Base-by-base conservation (phyloP, 495 filamentous ascomycete species). In the Penicillium chermesinum region DNA sequence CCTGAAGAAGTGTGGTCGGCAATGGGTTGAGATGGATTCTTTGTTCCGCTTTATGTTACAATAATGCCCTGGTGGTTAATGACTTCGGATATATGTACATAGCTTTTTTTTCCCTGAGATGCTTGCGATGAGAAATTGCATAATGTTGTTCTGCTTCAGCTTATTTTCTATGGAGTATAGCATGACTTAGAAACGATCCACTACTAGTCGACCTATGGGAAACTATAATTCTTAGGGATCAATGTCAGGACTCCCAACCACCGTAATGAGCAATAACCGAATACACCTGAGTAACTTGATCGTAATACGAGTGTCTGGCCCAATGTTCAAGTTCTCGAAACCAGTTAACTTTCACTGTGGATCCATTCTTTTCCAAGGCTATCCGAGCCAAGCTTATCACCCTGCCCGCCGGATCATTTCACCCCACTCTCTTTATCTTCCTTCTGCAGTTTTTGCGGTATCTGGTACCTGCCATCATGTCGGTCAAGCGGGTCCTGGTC, bases 1-100 rank as follows among this genome's bases (percentile, higher is more conserved):
- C 71, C 66, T 98, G 66, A 88, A 88, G 62, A 93, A 89, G 75
- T 96, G 89, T 74, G 93, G 94, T 27, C 75, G 90, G 63, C 86
- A 87, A 68, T 97, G 89, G 89, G 93, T 98, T 45, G 87, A 87
- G 48, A 98, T 97, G 93, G 89, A 91, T 67, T 81, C 73, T 61
- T 71, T 98, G 49, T 98, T 97, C 76, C 76, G 70, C 42, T 87
- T 85, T 70, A 83, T 81, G 63, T 53, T 77, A 48, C 62, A 62
- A 52, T 69, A 57, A 54, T 59, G 61, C 49, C 48, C 44, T 14
- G 33, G 46, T 44, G 58, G 58, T 50, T 38, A 44, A 48, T 37
- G 41, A 53, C 27, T 42, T 52, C 27, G 49, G 44, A 22, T 44
- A 43, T 57, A 48, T 63, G 61, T 62, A 64, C 38, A 64, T 64